Conservation (phyloP, 1,284 basidiomycete genomes). For the Cutaneotrichosporon sp. region DNA sequence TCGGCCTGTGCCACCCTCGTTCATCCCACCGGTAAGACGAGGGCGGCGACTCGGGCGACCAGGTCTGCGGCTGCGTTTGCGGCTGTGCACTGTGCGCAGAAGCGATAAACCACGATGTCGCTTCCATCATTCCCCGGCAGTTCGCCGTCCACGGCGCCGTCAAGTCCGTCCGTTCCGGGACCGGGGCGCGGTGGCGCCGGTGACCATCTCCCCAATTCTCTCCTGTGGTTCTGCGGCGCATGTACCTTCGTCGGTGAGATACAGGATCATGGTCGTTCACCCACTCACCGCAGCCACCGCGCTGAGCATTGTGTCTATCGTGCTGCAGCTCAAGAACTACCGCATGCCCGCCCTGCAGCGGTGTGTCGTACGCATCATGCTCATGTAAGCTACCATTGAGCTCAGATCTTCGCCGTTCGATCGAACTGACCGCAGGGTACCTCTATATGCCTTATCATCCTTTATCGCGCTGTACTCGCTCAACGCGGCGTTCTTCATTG, state of each 20-base stretch:
- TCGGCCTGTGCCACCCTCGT: no score
- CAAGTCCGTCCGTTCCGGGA: background rate
- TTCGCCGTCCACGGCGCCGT: background rate
- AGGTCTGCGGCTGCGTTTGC: background rate
- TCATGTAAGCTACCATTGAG: slow-evolving; percentile 70
- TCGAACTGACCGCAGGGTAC: slow-evolving; percentile 55
- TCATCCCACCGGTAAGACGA: background rate
- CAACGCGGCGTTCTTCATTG: slow-evolving; percentile 93
- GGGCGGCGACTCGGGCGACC: background rate
- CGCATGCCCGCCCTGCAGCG: slow-evolving; percentile 71
- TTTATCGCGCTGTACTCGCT: slow-evolving; percentile 91
- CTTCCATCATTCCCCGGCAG: slow-evolving; percentile 9
- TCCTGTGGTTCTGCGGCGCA: slow-evolving; percentile 42
- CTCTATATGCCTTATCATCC: slow-evolving; percentile 84
- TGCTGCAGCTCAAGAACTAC: slow-evolving; percentile 85
- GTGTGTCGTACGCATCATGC: slow-evolving; percentile 90
- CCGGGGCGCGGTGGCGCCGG: slow-evolving; percentile 32
- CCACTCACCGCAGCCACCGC: slow-evolving; percentile 64
- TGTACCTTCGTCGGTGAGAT: slow-evolving; percentile 43
- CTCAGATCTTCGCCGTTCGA: background rate
- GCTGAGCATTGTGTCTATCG: slow-evolving; percentile 76
- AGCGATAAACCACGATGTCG: slow-evolving; percentile 10
- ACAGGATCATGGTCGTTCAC: background rate
- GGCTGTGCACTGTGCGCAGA: no score
- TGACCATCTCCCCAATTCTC: slow-evolving; percentile 39